Evolutionary conservation across 2,329 filamentous ascomycete genomes (phyloP), one percentile per base, ranked within the genome.

Genomic region (Trichophaea hybrida): DNA sequence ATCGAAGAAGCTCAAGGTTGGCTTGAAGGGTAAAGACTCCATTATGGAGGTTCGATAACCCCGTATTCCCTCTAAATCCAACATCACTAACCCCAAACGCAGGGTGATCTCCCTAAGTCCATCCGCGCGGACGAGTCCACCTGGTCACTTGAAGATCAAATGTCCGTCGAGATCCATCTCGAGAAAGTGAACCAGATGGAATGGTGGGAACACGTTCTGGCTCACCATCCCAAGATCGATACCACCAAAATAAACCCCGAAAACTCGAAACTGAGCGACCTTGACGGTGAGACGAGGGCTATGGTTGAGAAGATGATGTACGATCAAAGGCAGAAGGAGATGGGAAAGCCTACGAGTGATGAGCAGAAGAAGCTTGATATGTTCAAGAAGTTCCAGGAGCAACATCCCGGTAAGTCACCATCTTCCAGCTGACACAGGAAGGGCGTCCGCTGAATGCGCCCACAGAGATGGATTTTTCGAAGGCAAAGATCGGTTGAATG

Each of bases 281-380:
- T 98, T 67, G 91, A 97, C 71, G 93, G 93, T 62, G 86, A 94
- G 78, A 98, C 93, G 57, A 81, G 93, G 65, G 81, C 83, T 61
- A 97, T 98, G 91, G 93, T 98, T 49, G 93, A 98, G 82, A 98
- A 98, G 81, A 98, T 98, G 93, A 98, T 98, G 93, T 98, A 80
- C 70, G 93, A 98, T 76, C 93, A 98, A 78, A 79, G 86, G 67
- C 90, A 97, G 76, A 98, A 98, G 81, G 90, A 97, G 76, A 77
- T 80, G 73, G 93, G 93, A 4, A 79, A 85, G 73, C 88, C 89
- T 51, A 89, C 85, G 10, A 94, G 88, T 66, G 93, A 97, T 67
- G 93, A 98, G 76, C 84, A 94, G 79, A 88, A 90, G 78, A 97
- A 97, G 80, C 74, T 83, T 71, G 91, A 98, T 59, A 84, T 98